Base-by-base conservation (phyloP, 306 rosid genomes). In the Cucurbita moschata region DNA sequence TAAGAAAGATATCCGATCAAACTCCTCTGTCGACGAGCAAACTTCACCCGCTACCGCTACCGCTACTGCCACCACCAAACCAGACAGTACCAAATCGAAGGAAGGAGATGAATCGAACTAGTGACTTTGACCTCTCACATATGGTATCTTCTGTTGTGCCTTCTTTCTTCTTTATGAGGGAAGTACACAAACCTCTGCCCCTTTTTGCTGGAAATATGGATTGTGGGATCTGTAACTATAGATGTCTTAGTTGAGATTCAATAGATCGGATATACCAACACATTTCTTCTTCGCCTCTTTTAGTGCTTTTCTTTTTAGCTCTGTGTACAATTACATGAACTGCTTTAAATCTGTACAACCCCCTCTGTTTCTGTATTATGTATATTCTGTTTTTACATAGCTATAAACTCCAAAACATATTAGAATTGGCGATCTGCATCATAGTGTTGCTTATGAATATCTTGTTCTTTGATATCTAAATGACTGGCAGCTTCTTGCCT, bases 1-100 rank as follows among this genome's bases (percentile, higher is more conserved):
- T 76, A 94, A 91, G 83, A 91, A 84, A 73, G 87, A 83, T 53
- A 49, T 75, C 40, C 89, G 7, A 57, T 73, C 85, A 12, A 75
- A 37, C 40, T 30, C 78, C 81, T 74, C 77, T 7, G 67, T 59
- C 13, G 83, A 73, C 38, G 87, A 84, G 67, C 85, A 82, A 80
- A 74, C 89, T 76, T 79, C 89, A 14, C 69, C 86, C 12, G 44
- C 76, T 3, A 2, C 35, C 35, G 35, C 35, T 2, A 2, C 35
- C 35, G 35, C 35, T 26, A 76, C 67, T 0, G 1, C 8, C 6
- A 61, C 14, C 3, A 3, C 53, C 72, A 10, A 54, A 77, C 79
- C 68, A 77, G 80, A 78, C 61, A 88, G 79, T 66, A 77, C 77
- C 19, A 85, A 83, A 63, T 75, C 80, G 5, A 67, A 71, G 47